Base-by-base conservation (phyloP, 1,284 basidiomycete species). In the Ustilago loliicola region DNA sequence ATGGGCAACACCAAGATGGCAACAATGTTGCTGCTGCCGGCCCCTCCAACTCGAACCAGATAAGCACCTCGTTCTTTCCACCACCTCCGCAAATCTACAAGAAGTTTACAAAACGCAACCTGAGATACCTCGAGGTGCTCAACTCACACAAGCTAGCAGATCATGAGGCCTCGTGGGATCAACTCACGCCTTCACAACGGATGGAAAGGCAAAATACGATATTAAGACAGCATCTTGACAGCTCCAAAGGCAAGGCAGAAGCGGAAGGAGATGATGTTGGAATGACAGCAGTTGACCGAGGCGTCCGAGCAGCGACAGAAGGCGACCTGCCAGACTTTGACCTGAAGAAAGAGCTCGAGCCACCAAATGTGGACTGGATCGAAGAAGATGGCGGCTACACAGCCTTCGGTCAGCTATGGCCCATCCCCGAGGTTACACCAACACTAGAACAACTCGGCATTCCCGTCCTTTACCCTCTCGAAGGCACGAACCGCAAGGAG, bases 381-480 rank as follows among this genome's bases (percentile, higher is more conserved):
- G 80, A 83, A 55, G 64, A 85, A 42, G 84, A 85, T 53, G 84
- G 84, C 32, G 79, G 77, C n/a, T 85, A 80, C 48, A 77, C 78
- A 15, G 77, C 79, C 1, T 85, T 85, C 61, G 83, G 83, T 1
- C 83, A 83, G 47, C 66, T 74, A 3, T 85, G 84, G 84, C 83
- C 83, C 27, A 83, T 84, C 2, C 81, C 81, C 0, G 83, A 85
- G 27, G 58, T 69, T 15, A 71, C 74, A 21, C 83, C 82, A 5
- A 75, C 80, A 32, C 61, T 83, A 4, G 78, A 80, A 40, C 60
- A 83, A 56, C 77, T 79, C 11, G 81, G 82, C 30, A 80, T 84
- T 34, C 73, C 79, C 3, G 79, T 75, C 17, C 55, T 83, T 13
- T 81, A 78, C 40, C 78, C 80, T 9, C 72, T 66, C 23, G 58